A percentile compares a stretch with the other conserved stretches of the same genome.
Conservation (phyloP, 805 yeast genomes). For the Cyberlindnera mississippiensis region DNA sequence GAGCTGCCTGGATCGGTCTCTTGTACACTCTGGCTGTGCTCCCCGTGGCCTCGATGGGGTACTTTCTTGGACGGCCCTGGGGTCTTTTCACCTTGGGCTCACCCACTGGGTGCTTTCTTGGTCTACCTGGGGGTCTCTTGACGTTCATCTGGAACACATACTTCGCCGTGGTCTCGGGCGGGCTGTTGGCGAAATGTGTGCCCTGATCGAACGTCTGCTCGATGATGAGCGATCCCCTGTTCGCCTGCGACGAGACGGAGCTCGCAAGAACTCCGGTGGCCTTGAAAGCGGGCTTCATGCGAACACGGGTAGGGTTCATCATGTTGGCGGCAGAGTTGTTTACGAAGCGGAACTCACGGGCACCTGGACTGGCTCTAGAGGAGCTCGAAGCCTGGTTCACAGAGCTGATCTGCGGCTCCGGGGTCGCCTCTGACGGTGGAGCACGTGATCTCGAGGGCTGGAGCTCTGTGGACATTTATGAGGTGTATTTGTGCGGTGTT, state of each 20-base stretch:
- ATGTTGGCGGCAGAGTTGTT: conserved; percentile 22
- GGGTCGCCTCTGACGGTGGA: background rate
- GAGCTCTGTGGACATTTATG: background rate
- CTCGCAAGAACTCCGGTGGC: conserved; percentile 13
- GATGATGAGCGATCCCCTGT: conserved; percentile 16
- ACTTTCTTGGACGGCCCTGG: conserved; percentile 29
- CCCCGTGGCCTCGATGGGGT: conserved; percentile 18
- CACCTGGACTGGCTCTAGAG: background rate
- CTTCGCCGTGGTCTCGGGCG: conserved; percentile 11
- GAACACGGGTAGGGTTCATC: conserved; percentile 12
- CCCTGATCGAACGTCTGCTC: conserved; percentile 21
- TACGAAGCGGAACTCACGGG: conserved; percentile 21
- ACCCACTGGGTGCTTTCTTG: conserved; percentile 46
- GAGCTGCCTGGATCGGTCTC: background rate
- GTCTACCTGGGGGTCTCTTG: conserved; percentile 46
- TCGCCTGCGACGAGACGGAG: conserved; percentile 5
- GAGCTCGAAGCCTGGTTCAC: too few species aligned
- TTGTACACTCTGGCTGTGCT: background rate
- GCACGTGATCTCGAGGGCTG: too few species aligned
- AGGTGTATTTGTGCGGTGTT: too few species aligned
- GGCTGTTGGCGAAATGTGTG: conserved; percentile 2
- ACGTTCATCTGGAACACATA: conserved; percentile 22
- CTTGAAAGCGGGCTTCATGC: conserved; percentile 26
- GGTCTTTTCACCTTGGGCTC: conserved; percentile 36
- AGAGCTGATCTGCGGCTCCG: background rate